A percentile compares a stretch with the other conserved stretches of the same genome.
Evolutionary conservation across 257 asterid species (phyloP).

Genomic region (Nicotiana noctiflora): DNA sequence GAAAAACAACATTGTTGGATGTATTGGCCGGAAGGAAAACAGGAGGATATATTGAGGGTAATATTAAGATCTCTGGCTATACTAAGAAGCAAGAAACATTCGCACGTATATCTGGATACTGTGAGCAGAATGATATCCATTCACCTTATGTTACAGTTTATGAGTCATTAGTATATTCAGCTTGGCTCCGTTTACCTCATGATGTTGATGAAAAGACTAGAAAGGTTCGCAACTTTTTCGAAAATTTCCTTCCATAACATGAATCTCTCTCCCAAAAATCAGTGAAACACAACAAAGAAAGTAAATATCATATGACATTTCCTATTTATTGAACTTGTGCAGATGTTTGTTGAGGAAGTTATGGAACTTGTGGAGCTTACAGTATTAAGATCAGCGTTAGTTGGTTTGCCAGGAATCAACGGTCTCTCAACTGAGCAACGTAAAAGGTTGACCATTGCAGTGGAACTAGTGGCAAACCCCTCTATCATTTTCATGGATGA

Average conservation of each 20-base stretch:
- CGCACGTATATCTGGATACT: conserved; percentile 64
- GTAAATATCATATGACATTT: neutral
- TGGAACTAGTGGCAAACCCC: conserved; percentile 74
- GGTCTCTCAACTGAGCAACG: conserved; percentile 77
- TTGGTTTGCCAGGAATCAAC: conserved; percentile 65
- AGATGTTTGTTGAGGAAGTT: conserved; percentile 69
- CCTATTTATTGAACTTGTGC: neutral
- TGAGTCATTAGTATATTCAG: conserved; percentile 64
- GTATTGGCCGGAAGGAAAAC: conserved; percentile 76
- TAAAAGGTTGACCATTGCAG: conserved; percentile 70
- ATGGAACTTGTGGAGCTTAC: conserved; percentile 70
- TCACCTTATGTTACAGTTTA: conserved; percentile 66
- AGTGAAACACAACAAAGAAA: neutral
- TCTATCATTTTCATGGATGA: conserved; percentile 80
- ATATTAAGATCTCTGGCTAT: conserved; percentile 55
- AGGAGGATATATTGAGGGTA: conserved; percentile 72
- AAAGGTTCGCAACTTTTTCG: conserved; percentile 27
- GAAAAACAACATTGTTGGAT: conserved; percentile 78
- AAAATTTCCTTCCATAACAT: neutral
- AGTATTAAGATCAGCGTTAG: conserved; percentile 45
- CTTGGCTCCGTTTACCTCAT: conserved; percentile 58
- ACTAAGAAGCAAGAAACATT: conserved; percentile 67
- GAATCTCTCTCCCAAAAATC: neutral
- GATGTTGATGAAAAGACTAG: conserved; percentile 40
- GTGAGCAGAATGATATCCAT: conserved; percentile 77